These are phyloP conservation scores for Irpex sp. DNA, from an alignment of 1,284 basidiomycete species.

Conservation along the genomic window DNA sequence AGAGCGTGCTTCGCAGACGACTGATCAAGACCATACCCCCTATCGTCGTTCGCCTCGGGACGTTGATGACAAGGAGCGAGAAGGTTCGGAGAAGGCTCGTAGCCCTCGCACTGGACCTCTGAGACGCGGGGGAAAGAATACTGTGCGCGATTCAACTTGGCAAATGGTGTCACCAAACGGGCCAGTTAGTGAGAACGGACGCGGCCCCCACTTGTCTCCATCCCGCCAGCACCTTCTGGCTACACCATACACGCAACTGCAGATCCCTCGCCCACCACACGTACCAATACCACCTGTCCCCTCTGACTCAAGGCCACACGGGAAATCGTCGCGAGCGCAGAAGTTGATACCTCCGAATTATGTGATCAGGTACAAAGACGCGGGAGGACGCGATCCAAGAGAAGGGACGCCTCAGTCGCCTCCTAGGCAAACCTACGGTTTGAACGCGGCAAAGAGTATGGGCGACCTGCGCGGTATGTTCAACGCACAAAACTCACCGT, in stretches of 20 bases:
- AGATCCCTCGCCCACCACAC: conserved; percentile 34
- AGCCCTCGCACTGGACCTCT: conserved; percentile 3
- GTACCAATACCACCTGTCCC: conserved; percentile 34
- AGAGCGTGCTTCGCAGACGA: conserved; percentile 36
- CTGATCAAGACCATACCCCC: conserved; percentile 34
- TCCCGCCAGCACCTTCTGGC: conserved; percentile 10
- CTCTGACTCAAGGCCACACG: conserved; percentile 13
- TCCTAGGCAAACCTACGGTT: conserved; percentile 17
- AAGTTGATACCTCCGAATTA: conserved; percentile 40
- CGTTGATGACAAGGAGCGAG: conserved; percentile 14
- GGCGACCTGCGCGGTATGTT: conserved; percentile 44
- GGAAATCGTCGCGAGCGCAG: conserved; percentile 16
- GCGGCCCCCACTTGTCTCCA: conserved; percentile 22
- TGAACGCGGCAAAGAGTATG: conserved; percentile 50
- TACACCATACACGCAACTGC: conserved; percentile 18
- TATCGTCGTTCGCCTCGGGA: conserved; percentile 23
- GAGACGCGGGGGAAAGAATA: conserved; percentile 9
- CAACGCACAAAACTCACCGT: conserved; percentile 21
- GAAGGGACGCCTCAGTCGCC: conserved; percentile 15
- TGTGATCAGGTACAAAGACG: conserved; percentile 48
- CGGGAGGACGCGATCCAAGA: conserved; percentile 19
- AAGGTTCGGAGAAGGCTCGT: conserved; percentile 9
- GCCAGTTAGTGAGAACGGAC: conserved; percentile 25
- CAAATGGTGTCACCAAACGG: conserved; percentile 36
- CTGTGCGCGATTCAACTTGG: conserved; percentile 35